Evolutionary conservation across 2,329 filamentous ascomycete genomes (phyloP), one percentile per base, ranked within the genome.

Genomic region (Dactylellina sp.): DNA sequence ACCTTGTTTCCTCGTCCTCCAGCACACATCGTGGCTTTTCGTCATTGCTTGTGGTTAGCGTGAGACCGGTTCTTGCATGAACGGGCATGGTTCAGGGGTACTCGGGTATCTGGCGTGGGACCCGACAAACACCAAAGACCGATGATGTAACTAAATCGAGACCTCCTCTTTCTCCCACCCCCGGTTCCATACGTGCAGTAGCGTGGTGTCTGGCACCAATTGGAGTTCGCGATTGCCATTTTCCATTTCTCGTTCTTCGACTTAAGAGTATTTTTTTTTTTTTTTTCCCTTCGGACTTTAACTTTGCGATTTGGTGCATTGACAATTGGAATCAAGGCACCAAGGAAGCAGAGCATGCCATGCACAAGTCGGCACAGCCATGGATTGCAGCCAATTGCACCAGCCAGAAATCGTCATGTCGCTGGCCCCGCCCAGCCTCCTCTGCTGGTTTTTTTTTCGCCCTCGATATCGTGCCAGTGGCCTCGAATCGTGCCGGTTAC

Each of bases 61-160:
- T 32, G 11, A n/a, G n/a, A n/a, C n/a, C n/a, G n/a, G n/a, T n/a
- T n/a, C n/a, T n/a, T n/a, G n/a, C n/a, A n/a, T 28, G 25, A 44
- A 40, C 37, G 14, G 39, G 42, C 64, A 52, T 24, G 64, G 64
- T 46, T 70, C 64, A 70, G 56, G 64, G 64, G 64, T 62, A 14
- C 40, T 70, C 64, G 64, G 64, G 49, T 70, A 70, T 70, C 64
- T 60, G 37, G 47, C 55, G n/a, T n/a, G n/a, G n/a, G 22, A 37
- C 16, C 50, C 3, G 2, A n/a, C n/a, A n/a, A n/a, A n/a, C n/a
- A n/a, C n/a, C n/a, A n/a, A n/a, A n/a, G n/a, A 55, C 2, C 49
- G 56, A 70, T 62, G 64, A 70, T 61, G 56, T 70, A 61, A 70
- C 55, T 49, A 40, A 53, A 56, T 61, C 28, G 25, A 55, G 46